Percentiles rank a stretch among this genome's conserved stretches.
Evolutionary conservation across 1,284 basidiomycete species (phyloP).

Genomic region (Marasmius oreades): DNA sequence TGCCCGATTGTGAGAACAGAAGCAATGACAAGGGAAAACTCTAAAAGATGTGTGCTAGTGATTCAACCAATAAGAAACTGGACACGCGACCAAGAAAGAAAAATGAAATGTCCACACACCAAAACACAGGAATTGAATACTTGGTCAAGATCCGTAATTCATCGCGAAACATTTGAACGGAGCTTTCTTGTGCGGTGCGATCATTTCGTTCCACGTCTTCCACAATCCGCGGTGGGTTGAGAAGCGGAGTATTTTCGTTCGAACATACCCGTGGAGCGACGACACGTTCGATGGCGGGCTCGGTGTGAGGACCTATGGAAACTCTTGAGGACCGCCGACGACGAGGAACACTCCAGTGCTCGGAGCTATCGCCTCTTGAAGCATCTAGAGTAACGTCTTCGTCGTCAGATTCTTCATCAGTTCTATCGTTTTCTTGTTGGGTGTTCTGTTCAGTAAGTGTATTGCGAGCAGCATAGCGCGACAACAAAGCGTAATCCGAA

Average conservation of each 20-base stretch:
- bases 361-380: slow-evolving; percentile 8
- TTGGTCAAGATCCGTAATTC: slow-evolving; percentile 55
- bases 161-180: slow-evolving; percentile 44
- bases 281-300: neutral
- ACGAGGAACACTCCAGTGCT: slow-evolving; percentile 31
- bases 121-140: slow-evolving; percentile 68
- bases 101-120: slow-evolving; percentile 37
- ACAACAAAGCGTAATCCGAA: slow-evolving; percentile 49
- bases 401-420: slow-evolving; percentile 8
- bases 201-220: slow-evolving; percentile 4
- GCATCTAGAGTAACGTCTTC: slow-evolving; percentile 6
- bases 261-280: slow-evolving; percentile 17
- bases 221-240: slow-evolving; percentile 31
- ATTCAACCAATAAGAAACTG: neutral
- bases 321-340: slow-evolving; percentile 20
- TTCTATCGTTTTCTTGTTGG: neutral
- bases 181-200: slow-evolving; percentile 6
- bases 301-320: neutral
- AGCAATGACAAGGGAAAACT: slow-evolving; percentile 71
- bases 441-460: neutral
- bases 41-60: slow-evolving; percentile 67
- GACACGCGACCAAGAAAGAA: neutral
- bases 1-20: slow-evolving; percentile 85
- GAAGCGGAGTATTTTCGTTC: slow-evolving; percentile 36
- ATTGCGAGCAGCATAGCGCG: slow-evolving; percentile 37